Evolutionary conservation across 768 basidiomycete species (phyloP), one percentile per base, ranked within the genome.

Genomic region (Pleurotus ostreatus): DNA sequence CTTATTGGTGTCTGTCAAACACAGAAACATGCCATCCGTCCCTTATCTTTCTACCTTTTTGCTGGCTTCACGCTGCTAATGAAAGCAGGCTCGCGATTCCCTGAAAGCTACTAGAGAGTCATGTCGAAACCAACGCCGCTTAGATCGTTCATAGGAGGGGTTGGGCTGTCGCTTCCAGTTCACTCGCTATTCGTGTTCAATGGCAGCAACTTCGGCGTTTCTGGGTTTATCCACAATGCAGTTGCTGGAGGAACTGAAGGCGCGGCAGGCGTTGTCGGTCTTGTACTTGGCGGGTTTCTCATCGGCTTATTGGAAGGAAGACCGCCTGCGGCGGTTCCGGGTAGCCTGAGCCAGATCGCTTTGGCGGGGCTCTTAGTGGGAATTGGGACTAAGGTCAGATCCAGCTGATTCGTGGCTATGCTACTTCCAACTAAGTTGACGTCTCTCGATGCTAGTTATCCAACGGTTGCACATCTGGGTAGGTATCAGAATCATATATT

Each of bases 391-490:
- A 85, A 79, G 74, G 82, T 82, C 61, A 48, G 60, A 7, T 12
- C n/a, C 48, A 12, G 44, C 51, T 13, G 6, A 20, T 46, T 4
- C 18, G 25, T 18, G 18, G 22, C 16, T 25, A 46, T n/a, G 44
- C 13, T 47, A 8, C 48, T 23, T 46, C n/a, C 23, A 49, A 25
- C 30, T 55, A 65, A 34, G 57, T 37, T 55, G 44, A 49, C 25
- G 39, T 46, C 51, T 20, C 48, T 26, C 49, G 20, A 5, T 45
- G 12, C 16, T 55, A 84, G 84, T 64, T 85, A 52, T 72, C 78
- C 13, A 83, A 82, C 56, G 85, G 85, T 20, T 86, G 85, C 64
- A 85, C 85, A 9, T 86, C 84, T 15, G 84, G 84, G 83, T 84
- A 66, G 20, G 64, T 59, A 11, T 48, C 41, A 30, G 55, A 46